Evolutionary conservation across 257 asterid genomes (phyloP).

Genomic region (Thymus mandschuricus): DNA sequence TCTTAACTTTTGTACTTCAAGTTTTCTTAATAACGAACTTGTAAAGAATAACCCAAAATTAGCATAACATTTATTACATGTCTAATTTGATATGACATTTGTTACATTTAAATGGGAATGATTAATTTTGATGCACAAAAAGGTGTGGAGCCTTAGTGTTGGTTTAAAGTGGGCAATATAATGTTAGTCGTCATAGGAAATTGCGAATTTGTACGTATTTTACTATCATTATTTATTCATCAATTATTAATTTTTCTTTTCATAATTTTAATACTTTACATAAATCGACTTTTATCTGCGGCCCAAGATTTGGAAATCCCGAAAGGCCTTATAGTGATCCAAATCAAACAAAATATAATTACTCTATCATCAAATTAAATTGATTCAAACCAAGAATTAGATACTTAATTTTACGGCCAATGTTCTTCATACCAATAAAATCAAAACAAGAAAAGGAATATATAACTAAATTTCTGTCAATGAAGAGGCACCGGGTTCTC

Average conservation of each 20-base stretch:
- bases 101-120: not conserved
- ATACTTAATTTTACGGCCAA: too few relatives aligned
- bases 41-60: too few relatives aligned
- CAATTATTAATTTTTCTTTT: conserved; percentile 17
- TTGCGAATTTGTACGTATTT: not conserved
- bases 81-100: not conserved
- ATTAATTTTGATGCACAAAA: conserved; percentile 8
- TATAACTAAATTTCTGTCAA: too few relatives aligned
- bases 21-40: too few relatives aligned
- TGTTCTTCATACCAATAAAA: too few relatives aligned
- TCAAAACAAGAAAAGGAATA: too few relatives aligned
- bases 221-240: conserved; percentile 10
- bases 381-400: too few relatives aligned
- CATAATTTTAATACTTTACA: not conserved
- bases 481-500: too few relatives aligned
- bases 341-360: not conserved
- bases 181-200: conserved; percentile 27
- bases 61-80: too few relatives aligned
- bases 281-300: not conserved
- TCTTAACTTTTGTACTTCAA: too few relatives aligned
- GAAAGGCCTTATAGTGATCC: not conserved
- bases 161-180: conserved; percentile 24
- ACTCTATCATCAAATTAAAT: too few relatives aligned
- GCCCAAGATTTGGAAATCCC: not conserved
- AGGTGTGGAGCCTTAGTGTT: conserved; percentile 39